Evolutionary conservation across 345 rosid species (phyloP).

Genomic region (Cardamine resedifolia): DNA sequence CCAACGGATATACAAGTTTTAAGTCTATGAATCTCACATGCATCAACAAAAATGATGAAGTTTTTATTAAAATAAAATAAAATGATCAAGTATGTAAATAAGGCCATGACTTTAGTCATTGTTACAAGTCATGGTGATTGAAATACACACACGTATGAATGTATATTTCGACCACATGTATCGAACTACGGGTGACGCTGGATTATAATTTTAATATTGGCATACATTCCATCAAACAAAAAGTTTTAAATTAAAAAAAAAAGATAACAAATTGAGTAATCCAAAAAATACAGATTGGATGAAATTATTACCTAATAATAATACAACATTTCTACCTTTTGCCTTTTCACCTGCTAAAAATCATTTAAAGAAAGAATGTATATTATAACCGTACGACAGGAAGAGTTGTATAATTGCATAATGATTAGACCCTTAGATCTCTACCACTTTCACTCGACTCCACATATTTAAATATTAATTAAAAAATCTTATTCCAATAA

Average conservation of each 20-base stretch:
- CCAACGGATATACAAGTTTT: no score
- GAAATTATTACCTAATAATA: constrained; percentile 31
- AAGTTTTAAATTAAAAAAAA: not conserved
- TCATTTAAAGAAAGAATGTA: not conserved
- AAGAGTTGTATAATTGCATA: constrained; percentile 19
- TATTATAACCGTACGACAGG: constrained; percentile 16
- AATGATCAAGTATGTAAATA: no score
- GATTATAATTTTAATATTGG: not conserved
- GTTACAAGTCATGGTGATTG: no score
- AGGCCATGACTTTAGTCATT: no score
- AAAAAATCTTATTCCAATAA: not conserved
- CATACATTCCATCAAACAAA: not conserved
- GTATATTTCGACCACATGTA: constrained; percentile 17
- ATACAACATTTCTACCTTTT: constrained; percentile 20
- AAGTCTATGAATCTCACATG: no score
- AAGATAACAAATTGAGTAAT: constrained; percentile 18
- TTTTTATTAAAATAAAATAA: no score
- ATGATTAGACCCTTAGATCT: constrained; percentile 30
- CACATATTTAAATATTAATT: not conserved
- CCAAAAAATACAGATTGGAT: constrained; percentile 39
- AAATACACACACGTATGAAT: constrained; percentile 12
- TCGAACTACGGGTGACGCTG: constrained; percentile 6
- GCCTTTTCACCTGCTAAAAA: constrained; percentile 33
- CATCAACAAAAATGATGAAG: no score
- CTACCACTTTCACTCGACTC: constrained; percentile 16